Percentiles rank a stretch among this genome's conserved stretches.
Conservation (phyloP, 306 rosid species). For the Morella rubra region DNA sequence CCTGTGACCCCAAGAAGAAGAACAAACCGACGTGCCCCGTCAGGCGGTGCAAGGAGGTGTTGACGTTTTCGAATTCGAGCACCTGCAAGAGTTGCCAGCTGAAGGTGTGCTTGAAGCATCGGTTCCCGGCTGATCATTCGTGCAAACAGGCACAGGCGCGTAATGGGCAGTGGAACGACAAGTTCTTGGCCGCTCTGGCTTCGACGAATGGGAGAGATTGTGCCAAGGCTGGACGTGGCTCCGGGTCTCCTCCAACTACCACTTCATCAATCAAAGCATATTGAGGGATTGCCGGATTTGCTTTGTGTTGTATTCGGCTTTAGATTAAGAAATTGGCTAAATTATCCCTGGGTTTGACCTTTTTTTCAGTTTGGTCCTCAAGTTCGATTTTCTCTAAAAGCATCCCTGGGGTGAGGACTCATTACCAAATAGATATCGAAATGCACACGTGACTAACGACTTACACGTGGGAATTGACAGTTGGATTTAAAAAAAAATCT, state of each 20-base stretch:
- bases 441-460: too few species aligned
- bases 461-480: too few species aligned
- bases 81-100: constrained; percentile 66
- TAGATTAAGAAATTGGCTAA: too few species aligned
- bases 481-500: too few species aligned
- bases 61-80: constrained; percentile 74
- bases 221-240: constrained; percentile 33
- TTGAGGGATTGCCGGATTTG: constrained; percentile 12
- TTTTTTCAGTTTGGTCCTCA: too few species aligned
- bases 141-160: constrained; percentile 30
- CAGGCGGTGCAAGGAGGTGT: constrained; percentile 62
- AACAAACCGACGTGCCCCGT: constrained; percentile 76
- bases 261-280: constrained; percentile 51
- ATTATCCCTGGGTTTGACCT: too few species aligned
- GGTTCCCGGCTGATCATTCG: constrained; percentile 77
- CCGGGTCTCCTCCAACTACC: constrained; percentile 44
- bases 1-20: constrained; percentile 72
- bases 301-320: not conserved
- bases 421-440: too few species aligned
- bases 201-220: constrained; percentile 61
- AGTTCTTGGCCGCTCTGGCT: constrained; percentile 56
- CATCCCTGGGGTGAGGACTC: too few species aligned
- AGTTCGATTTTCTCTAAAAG: too few species aligned
- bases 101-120: constrained; percentile 82
- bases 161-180: constrained; percentile 45